These are phyloP conservation scores for Fusarium sp. DNA, from an alignment of 2,329 filamentous ascomycete species.

Conservation along the genomic window DNA sequence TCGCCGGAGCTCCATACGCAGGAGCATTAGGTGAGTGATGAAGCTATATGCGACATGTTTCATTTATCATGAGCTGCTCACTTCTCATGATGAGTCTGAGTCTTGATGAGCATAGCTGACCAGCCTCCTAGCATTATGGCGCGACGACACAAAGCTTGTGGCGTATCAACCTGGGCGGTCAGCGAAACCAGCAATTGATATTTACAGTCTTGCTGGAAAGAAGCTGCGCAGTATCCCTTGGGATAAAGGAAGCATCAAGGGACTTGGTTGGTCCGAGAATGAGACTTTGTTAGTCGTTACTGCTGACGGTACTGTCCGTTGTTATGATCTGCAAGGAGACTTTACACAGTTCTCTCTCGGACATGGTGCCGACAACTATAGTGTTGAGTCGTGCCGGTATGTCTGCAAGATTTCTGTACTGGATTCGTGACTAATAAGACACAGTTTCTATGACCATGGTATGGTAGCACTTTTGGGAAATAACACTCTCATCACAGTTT, in stretches of 20 bases:
- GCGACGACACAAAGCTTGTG: constrained; percentile 86
- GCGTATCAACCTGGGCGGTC: constrained; percentile 78
- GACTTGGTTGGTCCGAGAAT: constrained; percentile 95
- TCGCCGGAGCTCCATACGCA: constrained; percentile 91
- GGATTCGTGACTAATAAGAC: constrained; percentile 21
- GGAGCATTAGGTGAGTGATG: constrained; percentile 83
- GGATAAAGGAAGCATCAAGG: constrained; percentile 89
- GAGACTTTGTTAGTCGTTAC: constrained; percentile 91
- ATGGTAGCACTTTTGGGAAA: constrained; percentile 92
- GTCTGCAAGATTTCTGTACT: neutral
- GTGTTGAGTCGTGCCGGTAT: constrained; percentile 83
- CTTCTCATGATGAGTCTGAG: constrained; percentile 17
- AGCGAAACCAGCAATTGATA: constrained; percentile 86
- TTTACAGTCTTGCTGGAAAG: constrained; percentile 94
- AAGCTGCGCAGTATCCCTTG: constrained; percentile 87
- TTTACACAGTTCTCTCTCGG: constrained; percentile 95
- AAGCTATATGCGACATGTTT: neutral
- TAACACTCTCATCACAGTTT: constrained; percentile 87
- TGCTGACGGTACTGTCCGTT: constrained; percentile 88
- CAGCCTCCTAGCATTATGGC: constrained; percentile 77
- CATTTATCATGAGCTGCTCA: constrained; percentile 1
- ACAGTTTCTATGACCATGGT: constrained; percentile 84
- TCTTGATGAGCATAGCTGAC: constrained; percentile 15
- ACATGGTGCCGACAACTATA: constrained; percentile 86
- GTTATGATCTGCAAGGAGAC: constrained; percentile 92